Evolutionary conservation across 176 grass and related monocot species (phyloP).

Genomic region (Zoysia japonica): DNA sequence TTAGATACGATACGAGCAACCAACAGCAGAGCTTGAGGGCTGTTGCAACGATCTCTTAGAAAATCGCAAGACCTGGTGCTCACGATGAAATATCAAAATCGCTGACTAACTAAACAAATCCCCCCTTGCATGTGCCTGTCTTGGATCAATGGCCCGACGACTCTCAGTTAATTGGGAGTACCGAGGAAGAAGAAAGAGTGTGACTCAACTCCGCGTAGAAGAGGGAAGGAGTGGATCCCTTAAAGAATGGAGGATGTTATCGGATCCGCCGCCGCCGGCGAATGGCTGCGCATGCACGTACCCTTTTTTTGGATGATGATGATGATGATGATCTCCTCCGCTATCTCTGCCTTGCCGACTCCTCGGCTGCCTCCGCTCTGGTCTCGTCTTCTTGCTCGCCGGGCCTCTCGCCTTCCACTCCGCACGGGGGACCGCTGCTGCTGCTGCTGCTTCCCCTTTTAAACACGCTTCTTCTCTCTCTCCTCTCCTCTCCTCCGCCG

Average conservation of each 20-base stretch:
- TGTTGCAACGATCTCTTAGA: slow-evolving; percentile 2
- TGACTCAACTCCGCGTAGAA: slow-evolving; percentile 25
- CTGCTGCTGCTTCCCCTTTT: slow-evolving; percentile 22
- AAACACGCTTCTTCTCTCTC: neutral
- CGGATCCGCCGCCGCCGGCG: slow-evolving; percentile 48
- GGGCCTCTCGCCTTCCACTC: slow-evolving; percentile 30
- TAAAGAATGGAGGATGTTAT: slow-evolving; percentile 38
- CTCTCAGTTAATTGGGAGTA: slow-evolving; percentile 43
- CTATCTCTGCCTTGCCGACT: slow-evolving; percentile 38
- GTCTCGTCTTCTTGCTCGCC: neutral
- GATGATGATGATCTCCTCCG: slow-evolving; percentile 30
- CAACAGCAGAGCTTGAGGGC: neutral
- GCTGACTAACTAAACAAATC: slow-evolving; percentile 1
- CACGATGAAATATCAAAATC: slow-evolving; percentile 3
- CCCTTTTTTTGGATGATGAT: slow-evolving; percentile 25
- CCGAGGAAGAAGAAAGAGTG: slow-evolving; percentile 36
- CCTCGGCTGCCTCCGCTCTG: slow-evolving; percentile 14
- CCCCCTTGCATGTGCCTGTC: slow-evolving; percentile 38
- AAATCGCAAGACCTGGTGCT: slow-evolving; percentile 18
- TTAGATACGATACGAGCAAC: neutral
- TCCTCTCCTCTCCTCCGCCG: neutral
- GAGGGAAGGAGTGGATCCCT: neutral
- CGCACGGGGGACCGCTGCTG: neutral
- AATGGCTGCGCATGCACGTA: slow-evolving; percentile 35
- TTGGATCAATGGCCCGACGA: slow-evolving; percentile 51